Percentiles rank a stretch among this genome's conserved stretches.
Evolutionary conservation across 2,329 filamentous ascomycete species (phyloP).

Genomic region (Bipolaris cookei): DNA sequence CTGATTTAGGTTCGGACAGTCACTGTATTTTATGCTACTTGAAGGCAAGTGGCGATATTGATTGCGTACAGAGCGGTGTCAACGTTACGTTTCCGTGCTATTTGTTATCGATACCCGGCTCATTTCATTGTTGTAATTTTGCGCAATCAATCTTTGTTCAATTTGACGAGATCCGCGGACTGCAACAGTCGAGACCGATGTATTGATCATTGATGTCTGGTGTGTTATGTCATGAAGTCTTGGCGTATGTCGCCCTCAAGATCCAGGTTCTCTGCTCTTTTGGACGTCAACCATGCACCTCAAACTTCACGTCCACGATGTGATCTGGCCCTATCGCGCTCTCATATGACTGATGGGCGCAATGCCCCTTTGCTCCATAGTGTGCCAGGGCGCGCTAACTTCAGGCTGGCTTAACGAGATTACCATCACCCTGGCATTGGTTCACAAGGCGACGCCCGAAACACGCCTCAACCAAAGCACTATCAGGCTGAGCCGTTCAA

Average conservation of each 20-base stretch:
- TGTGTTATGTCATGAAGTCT: not conserved
- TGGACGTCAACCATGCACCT: not conserved
- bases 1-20: too few species aligned
- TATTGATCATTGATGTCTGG: not conserved
- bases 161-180: not conserved
- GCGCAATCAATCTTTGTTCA: not conserved
- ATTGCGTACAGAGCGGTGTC: not conserved
- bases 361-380: not conserved
- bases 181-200: not conserved
- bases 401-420: not conserved
- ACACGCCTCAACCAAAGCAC: conserved; percentile 2
- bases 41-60: not conserved
- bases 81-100: not conserved
- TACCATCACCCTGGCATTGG: conserved; percentile 5
- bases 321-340: not conserved
- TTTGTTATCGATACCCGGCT: not conserved
- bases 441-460: conserved; percentile 5
- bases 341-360: not conserved
- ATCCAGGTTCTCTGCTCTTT: not conserved
- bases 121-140: too few species aligned
- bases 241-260: not conserved
- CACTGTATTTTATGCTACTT: not conserved
- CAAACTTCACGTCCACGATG: not conserved
- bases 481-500: not conserved
- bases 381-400: not conserved